These are phyloP conservation scores for Paraglomus brasilianum DNA, from an alignment of 192 early-diverging fungal genomes.

Conservation along the genomic window DNA sequence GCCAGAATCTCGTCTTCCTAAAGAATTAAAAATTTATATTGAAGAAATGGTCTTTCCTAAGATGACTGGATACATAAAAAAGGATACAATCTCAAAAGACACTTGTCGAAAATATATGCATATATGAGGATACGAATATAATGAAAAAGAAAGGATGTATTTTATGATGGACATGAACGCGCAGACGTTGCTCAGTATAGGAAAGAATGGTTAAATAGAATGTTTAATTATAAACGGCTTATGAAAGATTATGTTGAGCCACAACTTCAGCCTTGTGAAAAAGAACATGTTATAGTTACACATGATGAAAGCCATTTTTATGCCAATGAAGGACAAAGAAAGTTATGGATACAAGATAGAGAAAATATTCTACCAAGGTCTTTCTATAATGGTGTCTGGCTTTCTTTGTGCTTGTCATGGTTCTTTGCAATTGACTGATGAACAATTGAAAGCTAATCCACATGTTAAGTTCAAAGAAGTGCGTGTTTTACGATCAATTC, in stretches of 20 bases:
- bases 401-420: slow-evolving; percentile 32
- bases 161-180: slow-evolving; percentile 28
- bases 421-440: slow-evolving; percentile 17
- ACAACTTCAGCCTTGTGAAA: slow-evolving; percentile 6
- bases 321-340: slow-evolving; percentile 26
- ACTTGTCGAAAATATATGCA: slow-evolving; percentile 11
- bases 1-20: too few species aligned
- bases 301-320: slow-evolving; percentile 34
- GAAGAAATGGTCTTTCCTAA: slow-evolving; percentile 21
- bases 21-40: slow-evolving; percentile 12
- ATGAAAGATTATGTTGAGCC: slow-evolving; percentile 30
- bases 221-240: slow-evolving; percentile 25
- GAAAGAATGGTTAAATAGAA: slow-evolving; percentile 23
- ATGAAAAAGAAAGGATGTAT: slow-evolving; percentile 31
- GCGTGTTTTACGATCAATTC: slow-evolving; percentile 2
- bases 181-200: slow-evolving; percentile 31
- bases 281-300: slow-evolving; percentile 9
- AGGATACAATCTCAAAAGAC: neutral
- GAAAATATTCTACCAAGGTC: slow-evolving; percentile 21
- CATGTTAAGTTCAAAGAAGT: slow-evolving; percentile 1
- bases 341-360: slow-evolving; percentile 17
- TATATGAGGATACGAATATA: slow-evolving; percentile 14
- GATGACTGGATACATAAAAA: slow-evolving; percentile 2
- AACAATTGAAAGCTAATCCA: slow-evolving; percentile 2
- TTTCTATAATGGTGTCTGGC: slow-evolving; percentile 32